These are phyloP conservation scores for Mycena crocata DNA, from an alignment of 768 basidiomycete genomes.

Conservation along the genomic window DNA sequence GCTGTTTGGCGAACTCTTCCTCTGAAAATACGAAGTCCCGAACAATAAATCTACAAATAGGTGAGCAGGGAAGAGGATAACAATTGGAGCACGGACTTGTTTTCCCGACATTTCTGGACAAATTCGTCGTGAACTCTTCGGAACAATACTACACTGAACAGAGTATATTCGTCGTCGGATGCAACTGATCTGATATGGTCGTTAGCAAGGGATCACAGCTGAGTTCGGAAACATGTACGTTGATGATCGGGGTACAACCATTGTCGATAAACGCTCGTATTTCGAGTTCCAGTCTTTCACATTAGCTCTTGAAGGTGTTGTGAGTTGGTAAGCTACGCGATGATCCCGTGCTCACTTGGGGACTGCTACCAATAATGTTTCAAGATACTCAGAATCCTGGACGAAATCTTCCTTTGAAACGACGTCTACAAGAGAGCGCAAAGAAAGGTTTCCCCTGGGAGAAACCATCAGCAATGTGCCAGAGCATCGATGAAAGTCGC, in stretches of 20 bases:
- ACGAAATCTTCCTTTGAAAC: conserved; percentile 87
- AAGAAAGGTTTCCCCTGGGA: conserved; percentile 92
- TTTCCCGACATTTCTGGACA: conserved; percentile 92
- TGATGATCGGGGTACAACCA: conserved; percentile 95
- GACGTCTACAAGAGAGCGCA: conserved; percentile 86
- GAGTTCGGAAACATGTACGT: conserved; percentile 59
- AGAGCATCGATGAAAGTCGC: conserved; percentile 28
- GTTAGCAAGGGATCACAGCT: conserved; percentile 12
- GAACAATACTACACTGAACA: conserved; percentile 91
- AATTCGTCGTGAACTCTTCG: conserved; percentile 93
- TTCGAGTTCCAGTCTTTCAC: conserved; percentile 90
- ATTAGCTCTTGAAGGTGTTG: conserved; percentile 64
- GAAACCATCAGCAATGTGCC: conserved; percentile 20
- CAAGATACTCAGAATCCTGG: conserved; percentile 92
- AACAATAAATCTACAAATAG: conserved; percentile 78
- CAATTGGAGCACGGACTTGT: conserved; percentile 71
- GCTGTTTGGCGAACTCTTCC: conserved; percentile 82
- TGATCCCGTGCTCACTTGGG: conserved; percentile 74
- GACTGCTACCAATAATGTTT: conserved; percentile 92
- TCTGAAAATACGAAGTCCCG: conserved; percentile 95
- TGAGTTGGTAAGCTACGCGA: conserved; percentile 31
- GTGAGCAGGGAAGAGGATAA: conserved; percentile 11
- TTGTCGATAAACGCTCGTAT: conserved; percentile 88
- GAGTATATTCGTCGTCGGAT: conserved; percentile 88
- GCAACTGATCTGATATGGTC: conserved; percentile 67